Evolutionary conservation across 1,139 yeast species (phyloP).

Genomic region (Taphrina betulina): DNA sequence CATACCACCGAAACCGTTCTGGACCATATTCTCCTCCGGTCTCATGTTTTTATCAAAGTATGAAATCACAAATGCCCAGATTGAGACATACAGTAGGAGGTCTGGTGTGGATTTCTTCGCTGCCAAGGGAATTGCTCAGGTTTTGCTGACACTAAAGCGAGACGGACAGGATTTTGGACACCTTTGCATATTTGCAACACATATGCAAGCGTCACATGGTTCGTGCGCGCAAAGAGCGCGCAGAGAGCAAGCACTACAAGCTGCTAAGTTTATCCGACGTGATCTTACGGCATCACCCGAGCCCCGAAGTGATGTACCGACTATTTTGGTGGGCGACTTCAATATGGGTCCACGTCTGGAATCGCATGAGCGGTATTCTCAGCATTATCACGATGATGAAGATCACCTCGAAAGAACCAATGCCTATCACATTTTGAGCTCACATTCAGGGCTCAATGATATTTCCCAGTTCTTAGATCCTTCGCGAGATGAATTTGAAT

Average conservation of each 20-base stretch:
- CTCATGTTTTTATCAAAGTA: conserved; percentile 10
- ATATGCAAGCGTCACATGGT: conserved; percentile 21
- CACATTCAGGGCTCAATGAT: neutral
- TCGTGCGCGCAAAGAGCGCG: conserved; percentile 23
- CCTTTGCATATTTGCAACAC: conserved; percentile 4
- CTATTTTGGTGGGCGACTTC: conserved; percentile 10
- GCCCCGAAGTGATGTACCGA: neutral
- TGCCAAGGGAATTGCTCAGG: conserved; percentile 14
- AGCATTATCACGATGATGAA: conserved; percentile 8
- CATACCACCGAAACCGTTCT: neutral
- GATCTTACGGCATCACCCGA: neutral
- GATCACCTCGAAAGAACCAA: conserved; percentile 4
- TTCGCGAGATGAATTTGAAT: conserved; percentile 10
- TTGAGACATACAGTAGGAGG: neutral
- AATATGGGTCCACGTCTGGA: conserved; percentile 5
- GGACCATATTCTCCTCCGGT: conserved; percentile 13
- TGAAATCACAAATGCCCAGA: neutral
- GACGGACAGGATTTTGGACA: neutral
- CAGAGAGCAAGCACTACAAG: conserved; percentile 8
- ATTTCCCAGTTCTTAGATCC: neutral
- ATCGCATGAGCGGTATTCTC: neutral
- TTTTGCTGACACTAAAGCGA: neutral
- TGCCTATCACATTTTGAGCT: conserved; percentile 2
- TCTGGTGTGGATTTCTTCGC: conserved; percentile 18
- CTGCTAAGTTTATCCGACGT: neutral